Evolutionary conservation across 2,329 filamentous ascomycete genomes (phyloP), one percentile per base, ranked within the genome.

Genomic region (Aspergillus chevalieri): DNA sequence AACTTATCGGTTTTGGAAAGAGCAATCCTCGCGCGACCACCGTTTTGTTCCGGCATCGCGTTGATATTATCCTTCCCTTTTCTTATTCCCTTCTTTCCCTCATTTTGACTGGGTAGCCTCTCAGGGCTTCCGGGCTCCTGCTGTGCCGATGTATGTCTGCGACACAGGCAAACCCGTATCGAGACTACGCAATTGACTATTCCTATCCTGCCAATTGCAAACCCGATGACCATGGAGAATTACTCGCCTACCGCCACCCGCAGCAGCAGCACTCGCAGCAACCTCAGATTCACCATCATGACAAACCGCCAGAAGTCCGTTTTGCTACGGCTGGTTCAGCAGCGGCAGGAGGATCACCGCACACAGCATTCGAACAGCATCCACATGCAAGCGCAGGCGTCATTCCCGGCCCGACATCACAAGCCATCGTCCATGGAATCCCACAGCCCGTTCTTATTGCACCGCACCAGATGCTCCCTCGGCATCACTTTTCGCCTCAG

Each of bases 181-280:
- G 83, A 79, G 81, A 84, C 76, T 86, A 86, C 78, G 81, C 85
- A 80, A 83, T 87, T 79, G 82, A 85, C 70, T 87, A 86, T 75
- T 78, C 83, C 74, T 76, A 82, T 69, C 84, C 85, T 74, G 80
- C 78, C 66, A 78, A 78, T 72, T 80, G 84, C 75, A 73, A 82
- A 74, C 78, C 78, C 71, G 78, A 81, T 68, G 82, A 84, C 69
- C 78, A 77, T 68, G 81, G 85, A 67, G 77, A 78, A 67, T 75
- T 81, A 66, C 80, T 85, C 68, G 72, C 78, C 61, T 87, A 85
- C 73, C 80, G 22, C 34, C n/a, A n/a, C 10, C 17, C 38, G 19
- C 38, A 19, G n/a, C 38, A 41, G 15, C 38, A 17, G 6, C 38
- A 83, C 64, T 63, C 78, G 58, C 65, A 62, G 45, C 67, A 70